Evolutionary conservation across 176 grass and related monocot species (phyloP).

Genomic region (Miscanthus lutarioriparius): DNA sequence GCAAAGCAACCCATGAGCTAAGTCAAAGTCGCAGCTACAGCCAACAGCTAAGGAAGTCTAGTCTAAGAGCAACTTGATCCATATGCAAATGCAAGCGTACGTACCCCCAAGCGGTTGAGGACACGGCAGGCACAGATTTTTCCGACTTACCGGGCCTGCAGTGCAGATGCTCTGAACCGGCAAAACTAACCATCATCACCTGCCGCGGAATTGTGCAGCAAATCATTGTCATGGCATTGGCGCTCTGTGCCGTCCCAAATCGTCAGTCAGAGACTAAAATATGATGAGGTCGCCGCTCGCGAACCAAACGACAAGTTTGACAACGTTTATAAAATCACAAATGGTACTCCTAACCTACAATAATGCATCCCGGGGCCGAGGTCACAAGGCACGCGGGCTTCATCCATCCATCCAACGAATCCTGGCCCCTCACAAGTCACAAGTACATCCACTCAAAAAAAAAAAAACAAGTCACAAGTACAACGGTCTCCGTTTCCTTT

Average conservation of each 20-base stretch:
- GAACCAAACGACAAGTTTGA: background rate
- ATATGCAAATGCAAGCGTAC: background rate
- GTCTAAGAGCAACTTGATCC: slow-evolving; percentile 20
- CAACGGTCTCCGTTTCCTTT: too few species aligned
- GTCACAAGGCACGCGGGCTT: slow-evolving; percentile 28
- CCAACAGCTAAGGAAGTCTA: background rate
- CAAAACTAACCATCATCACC: background rate
- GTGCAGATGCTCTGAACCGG: slow-evolving; percentile 14
- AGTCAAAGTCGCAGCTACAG: background rate
- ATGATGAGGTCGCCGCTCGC: background rate
- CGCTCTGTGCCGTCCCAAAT: background rate
- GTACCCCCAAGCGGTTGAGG: background rate
- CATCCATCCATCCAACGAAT: background rate
- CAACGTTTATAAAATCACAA: slow-evolving; percentile 12
- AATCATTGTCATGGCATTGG: slow-evolving; percentile 15
- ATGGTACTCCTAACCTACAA: background rate
- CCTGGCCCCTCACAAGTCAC: background rate
- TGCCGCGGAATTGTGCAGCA: background rate
- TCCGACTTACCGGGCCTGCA: slow-evolving; percentile 17
- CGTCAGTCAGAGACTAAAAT: background rate
- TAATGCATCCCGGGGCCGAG: slow-evolving; percentile 17
- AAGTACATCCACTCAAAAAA: too few species aligned
- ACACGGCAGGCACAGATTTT: background rate
- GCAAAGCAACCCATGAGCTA: background rate
- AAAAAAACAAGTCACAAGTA: too few species aligned